These are phyloP conservation scores for Aspergillus sp. DNA, from an alignment of 2,329 filamentous ascomycete genomes.

Conservation along the genomic window DNA sequence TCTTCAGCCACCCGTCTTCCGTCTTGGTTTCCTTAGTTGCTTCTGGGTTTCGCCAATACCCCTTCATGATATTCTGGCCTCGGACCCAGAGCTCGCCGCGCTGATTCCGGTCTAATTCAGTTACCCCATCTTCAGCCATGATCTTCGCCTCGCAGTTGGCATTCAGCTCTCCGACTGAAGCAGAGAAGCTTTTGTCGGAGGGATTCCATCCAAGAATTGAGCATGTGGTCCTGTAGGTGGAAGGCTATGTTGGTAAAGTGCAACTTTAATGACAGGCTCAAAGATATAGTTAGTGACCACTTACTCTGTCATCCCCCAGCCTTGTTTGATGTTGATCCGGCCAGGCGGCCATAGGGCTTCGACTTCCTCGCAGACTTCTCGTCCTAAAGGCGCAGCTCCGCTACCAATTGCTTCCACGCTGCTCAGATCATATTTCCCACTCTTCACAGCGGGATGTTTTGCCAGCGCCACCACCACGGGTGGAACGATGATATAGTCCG, in stretches of 20 bases:
- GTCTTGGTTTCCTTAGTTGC: conserved; percentile 66
- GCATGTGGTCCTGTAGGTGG: conserved; percentile 58
- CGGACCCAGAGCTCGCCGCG: conserved; percentile 72
- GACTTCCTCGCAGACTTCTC: conserved; percentile 56
- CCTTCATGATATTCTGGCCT: conserved; percentile 70
- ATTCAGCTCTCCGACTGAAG: conserved; percentile 61
- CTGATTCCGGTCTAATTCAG: conserved; percentile 53
- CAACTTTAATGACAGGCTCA: background rate
- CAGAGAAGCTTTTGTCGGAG: conserved; percentile 41
- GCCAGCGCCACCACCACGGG: conserved; percentile 72
- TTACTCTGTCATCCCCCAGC: conserved; percentile 84
- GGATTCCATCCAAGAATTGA: conserved; percentile 66
- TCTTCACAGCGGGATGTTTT: conserved; percentile 64
- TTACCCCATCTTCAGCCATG: conserved; percentile 51
- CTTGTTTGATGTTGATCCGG: conserved; percentile 61
- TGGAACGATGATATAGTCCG: conserved; percentile 66
- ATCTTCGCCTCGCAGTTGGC: conserved; percentile 70
- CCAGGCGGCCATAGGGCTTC: conserved; percentile 56
- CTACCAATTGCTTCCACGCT: conserved; percentile 60
- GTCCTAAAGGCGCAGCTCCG: conserved; percentile 68
- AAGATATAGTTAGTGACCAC: conserved; percentile 12
- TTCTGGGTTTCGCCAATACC: conserved; percentile 71
- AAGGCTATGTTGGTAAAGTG: background rate
- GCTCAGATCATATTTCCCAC: conserved; percentile 63
- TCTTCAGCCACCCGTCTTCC: conserved; percentile 67